Base-by-base conservation (phyloP, 352 stramenopile genomes). In the Globisporangium polare region DNA sequence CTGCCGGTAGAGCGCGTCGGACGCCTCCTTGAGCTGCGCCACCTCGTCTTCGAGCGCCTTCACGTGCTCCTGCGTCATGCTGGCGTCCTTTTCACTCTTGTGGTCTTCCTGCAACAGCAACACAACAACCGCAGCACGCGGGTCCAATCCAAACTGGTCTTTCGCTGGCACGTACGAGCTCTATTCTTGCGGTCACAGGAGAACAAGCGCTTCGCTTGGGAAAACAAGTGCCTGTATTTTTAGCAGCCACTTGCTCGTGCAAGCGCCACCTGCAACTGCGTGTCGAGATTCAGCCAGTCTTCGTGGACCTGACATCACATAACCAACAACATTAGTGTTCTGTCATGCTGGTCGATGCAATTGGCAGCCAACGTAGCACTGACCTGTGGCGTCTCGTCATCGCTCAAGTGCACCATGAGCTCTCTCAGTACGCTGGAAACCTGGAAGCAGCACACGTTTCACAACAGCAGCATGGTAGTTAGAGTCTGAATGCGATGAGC, bases 1-100 rank as follows among this genome's bases (percentile, higher is more conserved):
- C 46, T 89, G 77, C 46, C 73, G 71, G 37, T 89, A 87, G 0
- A 90, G 66, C 39, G 69, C 62, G 41, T 91, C 84, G 63, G 88
- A 85, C 15, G 71, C 75, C 50, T 80, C 60, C 17, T 77, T 74
- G 15, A 89, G 71, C 51, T 77, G 69, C 8, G 71, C 68, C 15
- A 87, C 65, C 55, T 91, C 78, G 22, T 88, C 69, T 47, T 86
- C 70, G n/a, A 76, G 67, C 35, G 53, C 64, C 43, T 76, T 72
- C 42, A 71, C 58, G 18, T 53, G 60, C 51, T 85, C 73, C 20
- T 58, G 50, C 29, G 66, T 22, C 72, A 79, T 79, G 5, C 29
- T n/a, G 17, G 9, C 15, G 8, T 26, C 29, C n/a, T 29, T 15
- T 33, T 33, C 6, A 39, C 7, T 9, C 33, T 39, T 2, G 7